Percentiles rank a stretch among this genome's conserved stretches.
Evolutionary conservation across 306 rosid genomes (phyloP).

Genomic region (Castanopsis chinensis): DNA sequence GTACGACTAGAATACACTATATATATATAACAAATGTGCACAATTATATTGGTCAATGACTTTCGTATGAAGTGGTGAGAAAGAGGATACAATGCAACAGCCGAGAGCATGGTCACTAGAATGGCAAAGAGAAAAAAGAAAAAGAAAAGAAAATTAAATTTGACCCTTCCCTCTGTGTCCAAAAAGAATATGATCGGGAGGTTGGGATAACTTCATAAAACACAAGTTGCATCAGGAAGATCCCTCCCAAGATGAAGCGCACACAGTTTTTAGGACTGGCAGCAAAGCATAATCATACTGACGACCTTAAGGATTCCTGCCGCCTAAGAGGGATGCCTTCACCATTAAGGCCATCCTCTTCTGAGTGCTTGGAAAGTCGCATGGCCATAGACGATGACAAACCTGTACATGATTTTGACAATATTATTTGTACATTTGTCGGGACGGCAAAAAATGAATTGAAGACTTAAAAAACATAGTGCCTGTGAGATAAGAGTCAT

Average conservation of each 20-base stretch:
- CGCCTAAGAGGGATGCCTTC: constrained; percentile 96
- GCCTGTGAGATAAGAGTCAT: not conserved
- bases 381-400: constrained; percentile 31
- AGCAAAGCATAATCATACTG: constrained; percentile 52
- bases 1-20: constrained; percentile 45
- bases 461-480: not conserved
- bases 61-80: constrained; percentile 32
- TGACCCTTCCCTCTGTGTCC: constrained; percentile 44
- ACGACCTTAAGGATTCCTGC: constrained; percentile 60
- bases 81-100: constrained; percentile 43
- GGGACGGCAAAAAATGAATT: not conserved
- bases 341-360: constrained; percentile 62
- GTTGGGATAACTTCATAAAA: constrained; percentile 32
- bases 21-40: constrained; percentile 40
- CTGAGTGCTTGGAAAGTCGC: constrained; percentile 76
- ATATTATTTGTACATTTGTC: not conserved
- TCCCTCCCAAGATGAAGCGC: constrained; percentile 34
- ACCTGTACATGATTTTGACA: constrained; percentile 41
- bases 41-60: constrained; percentile 48
- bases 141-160: constrained; percentile 29
- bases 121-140: constrained; percentile 25
- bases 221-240: constrained; percentile 33
- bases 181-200: constrained; percentile 29
- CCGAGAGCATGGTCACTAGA: constrained; percentile 33
- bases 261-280: constrained; percentile 15